Evolutionary conservation across 1,139 yeast genomes (phyloP), one percentile per base, ranked within the genome.

Genomic region (Hyphopichia fennica): DNA sequence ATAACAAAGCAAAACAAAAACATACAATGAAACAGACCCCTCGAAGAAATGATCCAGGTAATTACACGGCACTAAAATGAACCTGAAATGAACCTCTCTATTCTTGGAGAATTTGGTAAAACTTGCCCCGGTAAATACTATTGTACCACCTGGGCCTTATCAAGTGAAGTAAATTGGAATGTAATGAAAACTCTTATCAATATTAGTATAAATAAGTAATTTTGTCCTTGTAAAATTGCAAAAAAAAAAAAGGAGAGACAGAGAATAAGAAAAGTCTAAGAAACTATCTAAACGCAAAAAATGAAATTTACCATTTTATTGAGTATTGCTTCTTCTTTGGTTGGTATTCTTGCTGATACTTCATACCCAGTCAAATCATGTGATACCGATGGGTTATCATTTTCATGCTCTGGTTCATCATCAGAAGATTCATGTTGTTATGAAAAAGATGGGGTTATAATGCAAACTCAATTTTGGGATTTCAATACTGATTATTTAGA

Each of bases 381-480:
- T 20, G 11, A 17, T 15, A 14, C 9, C 15, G 29, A 16, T 15
- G 23, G 11, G n/a, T 30, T 52, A 41, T 43, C 62, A 11, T 64
- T 53, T 50, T 58, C 67, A 18, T 63, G 68, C 47, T 60, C 57
- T 40, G 61, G 62, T 46, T 52, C 58, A 15, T 57, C 64, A 20
- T 51, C 46, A 8, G 61, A 66, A 4, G 53, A 48, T 2, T 50
- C 54, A 2, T 67, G 73, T 45, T 68, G 73, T 45, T 67, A 61
- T 45, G 72, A 68, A 46, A 45, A 55, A 41, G 55, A 54, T 37
- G 76, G 76, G 4, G 53, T 67, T 27, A 56, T 70, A 45, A 55
- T 70, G 61, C 65, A 54, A 43, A 57, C 76, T 11, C 75, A 69
- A 50, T 70, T 69, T 52, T 69, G 75, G 75, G 73, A 70, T 50